phyloP scores from a whole-genome alignment of 2,329 filamentous ascomycete genomes.

The Xylaria arbuscula region DNA sequence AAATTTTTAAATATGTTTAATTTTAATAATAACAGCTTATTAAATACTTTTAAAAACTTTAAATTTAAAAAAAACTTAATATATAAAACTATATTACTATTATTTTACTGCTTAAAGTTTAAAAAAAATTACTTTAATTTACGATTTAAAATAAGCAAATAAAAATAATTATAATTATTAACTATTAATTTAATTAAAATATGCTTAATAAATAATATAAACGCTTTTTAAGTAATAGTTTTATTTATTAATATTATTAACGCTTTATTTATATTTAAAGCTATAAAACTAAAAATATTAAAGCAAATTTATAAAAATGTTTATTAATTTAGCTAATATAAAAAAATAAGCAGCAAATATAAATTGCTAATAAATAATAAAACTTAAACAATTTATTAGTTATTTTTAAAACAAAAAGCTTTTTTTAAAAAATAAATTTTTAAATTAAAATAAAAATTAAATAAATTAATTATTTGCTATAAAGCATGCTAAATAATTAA shows the following conservation, averaged over 20 bases:
- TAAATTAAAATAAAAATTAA: not conserved
- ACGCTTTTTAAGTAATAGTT: not conserved
- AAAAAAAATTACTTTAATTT: not conserved
- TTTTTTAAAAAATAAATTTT: not conserved
- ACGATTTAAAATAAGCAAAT: not conserved
- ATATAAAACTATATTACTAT: not conserved
- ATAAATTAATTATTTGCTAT: not conserved
- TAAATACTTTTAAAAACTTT: not conserved
- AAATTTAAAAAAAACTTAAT: not conserved
- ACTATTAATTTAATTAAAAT: not conserved
- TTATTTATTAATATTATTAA: not conserved
- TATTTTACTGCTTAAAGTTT: not conserved
- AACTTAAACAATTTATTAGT: not conserved
- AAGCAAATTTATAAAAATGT: not conserved
- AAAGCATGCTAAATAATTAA: slow-evolving; percentile 8
- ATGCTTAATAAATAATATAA: not conserved
- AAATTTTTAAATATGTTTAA: not conserved
- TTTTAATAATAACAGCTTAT: not conserved
- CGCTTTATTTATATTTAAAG: not conserved
- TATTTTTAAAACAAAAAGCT: not conserved
- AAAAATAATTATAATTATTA: not conserved
- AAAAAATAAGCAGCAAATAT: not conserved
- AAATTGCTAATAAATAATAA: slow-evolving; percentile 4
- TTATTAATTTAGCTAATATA: not conserved
- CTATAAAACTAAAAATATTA: not conserved